Percentiles rank a stretch among this genome's conserved stretches.
These are phyloP conservation scores for Discostella stelligeroides DNA, from an alignment of 108 stramenopile species.

Conservation along the genomic window DNA sequence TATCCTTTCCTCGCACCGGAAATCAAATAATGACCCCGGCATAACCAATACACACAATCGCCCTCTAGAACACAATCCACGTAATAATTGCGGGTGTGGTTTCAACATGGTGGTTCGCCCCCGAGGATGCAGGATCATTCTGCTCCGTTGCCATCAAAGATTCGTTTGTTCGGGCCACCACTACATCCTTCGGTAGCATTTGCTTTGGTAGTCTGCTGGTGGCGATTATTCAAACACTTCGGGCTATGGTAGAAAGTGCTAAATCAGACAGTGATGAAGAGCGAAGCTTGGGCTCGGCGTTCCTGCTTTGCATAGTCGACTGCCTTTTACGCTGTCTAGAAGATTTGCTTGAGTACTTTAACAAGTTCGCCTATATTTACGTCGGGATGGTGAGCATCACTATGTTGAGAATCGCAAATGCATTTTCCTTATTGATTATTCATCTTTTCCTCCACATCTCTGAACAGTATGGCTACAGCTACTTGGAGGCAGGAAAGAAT, in stretches of 20 bases:
- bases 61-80: slow-evolving; percentile 80
- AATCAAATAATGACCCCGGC: too few relatives aligned
- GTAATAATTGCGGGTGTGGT: slow-evolving; percentile 79
- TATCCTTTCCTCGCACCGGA: too few relatives aligned
- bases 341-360: slow-evolving; percentile 71
- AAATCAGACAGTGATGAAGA: slow-evolving; percentile 54
- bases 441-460: slow-evolving; percentile 8
- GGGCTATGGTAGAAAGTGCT: slow-evolving; percentile 56
- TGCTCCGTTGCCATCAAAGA: slow-evolving; percentile 63
- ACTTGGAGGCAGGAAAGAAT: slow-evolving; percentile 73
- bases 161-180: slow-evolving; percentile 66
- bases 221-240: slow-evolving; percentile 80
- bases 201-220: slow-evolving; percentile 88
- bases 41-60: slow-evolving; percentile 24
- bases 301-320: slow-evolving; percentile 72
- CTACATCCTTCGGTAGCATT: slow-evolving; percentile 86
- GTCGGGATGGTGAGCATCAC: slow-evolving; percentile 64
- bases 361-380: slow-evolving; percentile 85
- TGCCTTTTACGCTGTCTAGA: slow-evolving; percentile 70
- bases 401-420: neutral
- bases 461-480: slow-evolving; percentile 74
- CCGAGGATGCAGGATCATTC: slow-evolving; percentile 63
- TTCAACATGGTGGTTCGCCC: slow-evolving; percentile 91
- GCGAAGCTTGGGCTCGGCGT: slow-evolving; percentile 40
- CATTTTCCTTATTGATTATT: neutral